These are phyloP conservation scores for Dothistroma pini DNA, from an alignment of 2,329 filamentous ascomycete species.

Conservation along the genomic window DNA sequence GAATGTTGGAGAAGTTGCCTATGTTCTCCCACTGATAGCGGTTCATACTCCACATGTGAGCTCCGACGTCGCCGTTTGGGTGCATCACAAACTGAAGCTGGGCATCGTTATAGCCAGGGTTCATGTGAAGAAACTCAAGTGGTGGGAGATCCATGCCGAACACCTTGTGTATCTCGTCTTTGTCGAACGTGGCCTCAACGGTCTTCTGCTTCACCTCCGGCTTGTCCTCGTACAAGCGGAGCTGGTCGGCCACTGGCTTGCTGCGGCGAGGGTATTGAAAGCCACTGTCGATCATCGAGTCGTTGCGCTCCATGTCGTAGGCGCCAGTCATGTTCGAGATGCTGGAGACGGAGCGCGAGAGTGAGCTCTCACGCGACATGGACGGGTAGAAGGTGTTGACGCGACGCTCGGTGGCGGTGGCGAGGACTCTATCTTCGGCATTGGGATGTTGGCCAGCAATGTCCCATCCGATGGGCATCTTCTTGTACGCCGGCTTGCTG, in stretches of 20 bases:
- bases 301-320: constrained; percentile 20
- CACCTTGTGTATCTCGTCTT: constrained; percentile 35
- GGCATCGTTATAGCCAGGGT: constrained; percentile 37
- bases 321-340: constrained; percentile 26
- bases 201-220: constrained; percentile 29
- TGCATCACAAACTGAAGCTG: constrained; percentile 47
- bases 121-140: constrained; percentile 36
- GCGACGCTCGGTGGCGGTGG: constrained; percentile 26
- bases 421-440: constrained; percentile 7
- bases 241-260: constrained; percentile 8
- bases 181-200: constrained; percentile 31
- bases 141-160: constrained; percentile 44
- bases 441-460: constrained; percentile 11
- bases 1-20: constrained; percentile 42
- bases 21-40: constrained; percentile 46
- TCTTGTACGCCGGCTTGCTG: constrained; percentile 27
- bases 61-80: constrained; percentile 46
- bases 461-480: constrained; percentile 24
- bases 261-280: constrained; percentile 30
- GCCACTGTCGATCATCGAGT: constrained; percentile 22
- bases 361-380: constrained; percentile 24
- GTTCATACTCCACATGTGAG: constrained; percentile 44
- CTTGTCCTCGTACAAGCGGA: constrained; percentile 29
- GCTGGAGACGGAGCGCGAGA: constrained; percentile 29
- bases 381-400: constrained; percentile 32